Percentiles rank a stretch among this genome's conserved stretches.
Evolutionary conservation across 805 yeast genomes (phyloP).

Genomic region (Nakazawaea molendinolei): DNA sequence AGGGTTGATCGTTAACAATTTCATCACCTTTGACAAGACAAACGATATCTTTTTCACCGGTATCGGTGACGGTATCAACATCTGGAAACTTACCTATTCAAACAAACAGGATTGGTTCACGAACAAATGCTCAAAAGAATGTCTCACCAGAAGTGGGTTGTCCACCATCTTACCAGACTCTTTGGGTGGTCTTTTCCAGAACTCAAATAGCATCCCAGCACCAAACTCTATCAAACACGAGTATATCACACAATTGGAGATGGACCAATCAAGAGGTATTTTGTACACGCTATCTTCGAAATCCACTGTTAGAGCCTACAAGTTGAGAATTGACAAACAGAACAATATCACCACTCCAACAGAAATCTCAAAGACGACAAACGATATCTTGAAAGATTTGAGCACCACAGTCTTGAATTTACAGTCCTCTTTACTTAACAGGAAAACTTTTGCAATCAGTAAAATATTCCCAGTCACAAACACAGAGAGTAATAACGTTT

Average conservation of each 20-base stretch:
- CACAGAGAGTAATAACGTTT: constrained; percentile 61
- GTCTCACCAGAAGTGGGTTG: constrained; percentile 66
- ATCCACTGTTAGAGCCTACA: constrained; percentile 77
- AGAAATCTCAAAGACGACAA: constrained; percentile 32
- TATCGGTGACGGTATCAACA: constrained; percentile 64
- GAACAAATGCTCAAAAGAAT: constrained; percentile 74
- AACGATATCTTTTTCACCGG: constrained; percentile 84
- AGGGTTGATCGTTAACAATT: constrained; percentile 65
- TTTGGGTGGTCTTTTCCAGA: constrained; percentile 11
- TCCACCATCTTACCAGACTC: constrained; percentile 42
- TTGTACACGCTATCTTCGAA: constrained; percentile 77
- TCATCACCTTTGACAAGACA: constrained; percentile 52
- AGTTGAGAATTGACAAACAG: constrained; percentile 38
- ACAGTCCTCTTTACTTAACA: constrained; percentile 35
- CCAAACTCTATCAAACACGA: constrained; percentile 36
- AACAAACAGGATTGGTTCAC: constrained; percentile 83
- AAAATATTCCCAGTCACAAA: constrained; percentile 56
- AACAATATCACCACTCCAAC: constrained; percentile 26
- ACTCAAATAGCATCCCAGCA: constrained; percentile 9
- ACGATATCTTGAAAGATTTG: constrained; percentile 39
- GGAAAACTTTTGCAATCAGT: constrained; percentile 52
- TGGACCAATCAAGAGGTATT: constrained; percentile 73
- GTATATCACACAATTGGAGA: constrained; percentile 50
- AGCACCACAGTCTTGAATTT: constrained; percentile 30
- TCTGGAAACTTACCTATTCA: constrained; percentile 85